phyloP scores from a whole-genome alignment of 2,329 filamentous ascomycete genomes.

The Aspergillus jensenii region DNA sequence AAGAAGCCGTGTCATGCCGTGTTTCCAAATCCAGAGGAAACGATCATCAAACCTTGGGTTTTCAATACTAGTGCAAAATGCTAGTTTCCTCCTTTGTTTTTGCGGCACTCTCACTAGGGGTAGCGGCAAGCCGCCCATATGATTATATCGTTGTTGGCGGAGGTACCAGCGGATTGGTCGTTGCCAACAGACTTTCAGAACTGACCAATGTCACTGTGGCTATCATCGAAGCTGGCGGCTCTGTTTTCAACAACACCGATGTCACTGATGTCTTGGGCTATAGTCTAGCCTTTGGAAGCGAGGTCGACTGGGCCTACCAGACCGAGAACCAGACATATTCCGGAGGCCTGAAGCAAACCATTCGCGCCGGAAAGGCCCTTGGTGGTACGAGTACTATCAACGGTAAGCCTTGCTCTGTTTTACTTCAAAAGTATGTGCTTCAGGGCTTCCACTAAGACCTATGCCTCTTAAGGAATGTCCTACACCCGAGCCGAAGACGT shows the following conservation, averaged over 20 bases:
- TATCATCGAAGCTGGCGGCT: constrained; percentile 35
- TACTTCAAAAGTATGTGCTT: neutral
- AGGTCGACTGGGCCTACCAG: constrained; percentile 45
- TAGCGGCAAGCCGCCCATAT: constrained; percentile 16
- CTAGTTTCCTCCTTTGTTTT: neutral
- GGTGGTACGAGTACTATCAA: constrained; percentile 49
- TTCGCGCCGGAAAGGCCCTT: constrained; percentile 45
- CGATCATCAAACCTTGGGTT: neutral
- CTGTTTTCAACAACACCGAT: constrained; percentile 28
- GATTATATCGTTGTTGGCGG: constrained; percentile 39
- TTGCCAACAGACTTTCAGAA: constrained; percentile 38
- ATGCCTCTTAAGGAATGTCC: constrained; percentile 34
- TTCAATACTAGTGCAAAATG: neutral
- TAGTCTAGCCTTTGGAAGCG: constrained; percentile 31
- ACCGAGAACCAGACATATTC: constrained; percentile 44
- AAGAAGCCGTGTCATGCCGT: neutral
- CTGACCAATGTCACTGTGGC: constrained; percentile 26
- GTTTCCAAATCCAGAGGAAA: neutral
- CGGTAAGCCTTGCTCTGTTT: constrained; percentile 21
- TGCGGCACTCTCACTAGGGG: constrained; percentile 17
- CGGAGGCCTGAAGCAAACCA: constrained; percentile 29
- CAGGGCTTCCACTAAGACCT: neutral
- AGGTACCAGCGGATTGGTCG: constrained; percentile 35
- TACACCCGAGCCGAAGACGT: constrained; percentile 38
- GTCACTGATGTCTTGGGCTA: constrained; percentile 29